A percentile compares a stretch with the other conserved stretches of the same genome.
Conservation (phyloP, 73 alveolate genomes). For the Tetrahymena thermophila region DNA sequence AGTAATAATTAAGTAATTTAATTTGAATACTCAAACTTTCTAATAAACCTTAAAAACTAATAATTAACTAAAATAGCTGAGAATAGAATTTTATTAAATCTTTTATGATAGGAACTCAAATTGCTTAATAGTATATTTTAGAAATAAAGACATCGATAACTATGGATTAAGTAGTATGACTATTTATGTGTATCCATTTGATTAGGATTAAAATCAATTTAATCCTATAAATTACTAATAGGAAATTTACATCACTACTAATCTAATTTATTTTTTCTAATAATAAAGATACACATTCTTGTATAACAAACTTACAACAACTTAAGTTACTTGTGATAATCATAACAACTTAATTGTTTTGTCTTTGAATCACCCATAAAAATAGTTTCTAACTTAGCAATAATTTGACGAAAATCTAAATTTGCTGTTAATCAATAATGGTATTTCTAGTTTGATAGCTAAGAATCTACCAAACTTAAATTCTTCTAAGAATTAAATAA, state of each 20-base stretch:
- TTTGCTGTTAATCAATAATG: neutral
- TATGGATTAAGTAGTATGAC: neutral
- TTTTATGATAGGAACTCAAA: neutral
- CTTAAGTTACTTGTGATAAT: neutral
- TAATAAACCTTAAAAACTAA: too few species aligned
- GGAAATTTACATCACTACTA: neutral
- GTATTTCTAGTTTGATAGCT: neutral
- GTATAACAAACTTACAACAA: too few species aligned
- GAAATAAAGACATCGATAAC: neutral
- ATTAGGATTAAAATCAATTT: neutral
- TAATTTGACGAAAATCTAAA: neutral
- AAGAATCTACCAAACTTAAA: neutral
- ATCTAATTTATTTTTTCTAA: too few species aligned
- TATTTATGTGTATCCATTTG: neutral
- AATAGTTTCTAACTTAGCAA: neutral
- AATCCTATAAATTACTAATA: too few species aligned
- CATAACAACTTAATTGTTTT: too few species aligned
- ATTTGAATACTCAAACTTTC: too few species aligned
- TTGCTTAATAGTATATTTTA: neutral
- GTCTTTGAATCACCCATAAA: neutral
- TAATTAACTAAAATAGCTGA: neutral
- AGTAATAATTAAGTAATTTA: too few species aligned
- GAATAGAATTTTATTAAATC: too few species aligned
- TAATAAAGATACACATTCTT: too few species aligned
- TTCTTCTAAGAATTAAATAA: neutral